Conservation (phyloP, 1,284 basidiomycete genomes). For the Sphagnurus paluster region DNA sequence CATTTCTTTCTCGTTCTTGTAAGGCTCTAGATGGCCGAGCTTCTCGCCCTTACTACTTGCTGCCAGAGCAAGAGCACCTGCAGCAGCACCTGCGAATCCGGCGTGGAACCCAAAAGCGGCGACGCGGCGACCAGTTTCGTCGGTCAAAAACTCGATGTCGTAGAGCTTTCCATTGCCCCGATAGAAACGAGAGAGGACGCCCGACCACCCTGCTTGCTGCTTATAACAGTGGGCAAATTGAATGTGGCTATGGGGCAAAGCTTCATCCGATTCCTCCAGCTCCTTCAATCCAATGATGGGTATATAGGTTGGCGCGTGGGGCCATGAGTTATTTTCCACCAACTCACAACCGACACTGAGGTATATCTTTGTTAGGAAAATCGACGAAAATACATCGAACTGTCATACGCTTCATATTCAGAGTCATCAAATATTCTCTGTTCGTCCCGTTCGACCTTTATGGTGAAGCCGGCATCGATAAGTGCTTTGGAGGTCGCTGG, state of each 20-base stretch:
- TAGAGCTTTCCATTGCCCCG: conserved; percentile 89
- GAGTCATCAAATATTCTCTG: conserved; percentile 95
- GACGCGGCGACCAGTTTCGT: conserved; percentile 83
- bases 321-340: conserved; percentile 91
- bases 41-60: conserved; percentile 62
- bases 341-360: conserved; percentile 86
- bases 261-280: conserved; percentile 78
- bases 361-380: background rate
- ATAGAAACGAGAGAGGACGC: conserved; percentile 87
- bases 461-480: conserved; percentile 89
- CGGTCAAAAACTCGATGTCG: conserved; percentile 96
- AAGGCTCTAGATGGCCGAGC: conserved; percentile 77
- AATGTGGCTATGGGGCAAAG: conserved; percentile 93
- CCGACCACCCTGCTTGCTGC: conserved; percentile 91
- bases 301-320: conserved; percentile 69
- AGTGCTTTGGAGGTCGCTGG: conserved; percentile 91
- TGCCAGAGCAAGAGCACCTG: conserved; percentile 85
- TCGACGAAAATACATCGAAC: background rate
- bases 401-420: conserved; percentile 87
- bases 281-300: conserved; percentile 98
- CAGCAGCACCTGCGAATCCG: conserved; percentile 96
- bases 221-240: conserved; percentile 99
- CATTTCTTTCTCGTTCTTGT: conserved; percentile 82
- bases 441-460: conserved; percentile 91
- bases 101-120: conserved; percentile 99